Evolutionary conservation across 768 basidiomycete species (phyloP), one percentile per base, ranked within the genome.

Genomic region (Pisolithus orientalis): DNA sequence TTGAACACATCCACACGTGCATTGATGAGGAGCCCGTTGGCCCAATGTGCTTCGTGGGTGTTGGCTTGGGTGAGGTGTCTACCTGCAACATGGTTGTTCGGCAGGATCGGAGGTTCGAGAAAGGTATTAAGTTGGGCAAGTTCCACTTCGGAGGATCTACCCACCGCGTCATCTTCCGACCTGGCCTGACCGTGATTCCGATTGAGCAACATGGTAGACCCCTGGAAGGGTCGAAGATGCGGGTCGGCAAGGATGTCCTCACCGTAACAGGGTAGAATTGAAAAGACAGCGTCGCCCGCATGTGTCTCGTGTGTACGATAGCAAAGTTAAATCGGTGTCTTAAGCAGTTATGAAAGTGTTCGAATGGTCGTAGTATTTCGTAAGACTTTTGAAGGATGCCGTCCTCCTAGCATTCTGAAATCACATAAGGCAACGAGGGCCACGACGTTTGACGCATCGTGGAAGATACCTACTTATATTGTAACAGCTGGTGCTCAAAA

Each of bases 61-160:
- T 21, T 21, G 21, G 21, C 21, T 21, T 21, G 21, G 21, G 21
- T 21, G 21, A 21, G 21, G 21, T 21, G 21, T 21, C 21, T 21
- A 21, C 78, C n/a, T 80, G 78, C 57, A 73, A 43, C 9, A 43
- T 43, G 10, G 21, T 17, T 11, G 42, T 43, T 9, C 6, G 11
- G 11, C 6, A 21, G 79, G 54, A 63, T 72, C 29, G 76, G 71
- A 50, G 52, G 42, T 70, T 82, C 13, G 64, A 60, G 49, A 75
- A 74, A 57, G 80, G 82, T 7, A 75, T 81, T 39, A 61, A 80
- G 63, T 52, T 79, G 0, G 82, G 82, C 21, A 21, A 21, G 21
- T 78, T 83, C 73, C 80, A 82, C 59, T 81, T 80, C 64, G 80
- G 78, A 5, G 80, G 79, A 4, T 80, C 75, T 24, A 70, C 75